Conservation (phyloP, 2,329 filamentous ascomycete species). For the Talaromyces verruculosus region DNA sequence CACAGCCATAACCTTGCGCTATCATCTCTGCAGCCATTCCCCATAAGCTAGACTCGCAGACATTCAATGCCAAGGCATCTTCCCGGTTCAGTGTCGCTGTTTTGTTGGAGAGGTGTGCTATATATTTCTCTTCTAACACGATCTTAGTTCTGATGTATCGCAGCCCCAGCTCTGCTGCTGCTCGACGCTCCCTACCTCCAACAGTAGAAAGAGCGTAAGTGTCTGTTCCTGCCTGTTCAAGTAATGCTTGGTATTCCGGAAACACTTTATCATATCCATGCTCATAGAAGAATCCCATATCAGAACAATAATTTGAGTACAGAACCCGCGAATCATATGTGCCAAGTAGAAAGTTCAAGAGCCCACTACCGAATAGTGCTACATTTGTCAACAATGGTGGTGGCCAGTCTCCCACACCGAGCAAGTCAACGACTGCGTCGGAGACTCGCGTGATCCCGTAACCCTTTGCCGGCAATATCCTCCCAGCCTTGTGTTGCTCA, state of each 20-base stretch:
- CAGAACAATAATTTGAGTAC: not conserved
- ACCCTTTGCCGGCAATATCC: slow-evolving; percentile 24
- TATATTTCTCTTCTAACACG: not conserved
- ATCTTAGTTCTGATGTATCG: not conserved
- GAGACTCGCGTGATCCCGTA: slow-evolving; percentile 22
- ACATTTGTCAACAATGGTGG: not conserved
- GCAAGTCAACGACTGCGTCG: slow-evolving; percentile 17
- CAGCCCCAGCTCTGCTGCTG: not conserved
- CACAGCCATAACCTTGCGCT: not conserved
- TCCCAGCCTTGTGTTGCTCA: slow-evolving; percentile 21
- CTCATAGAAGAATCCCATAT: not conserved
- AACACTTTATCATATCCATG: not conserved
- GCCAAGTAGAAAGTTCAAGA: not conserved
- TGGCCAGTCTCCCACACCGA: slow-evolving; percentile 3
- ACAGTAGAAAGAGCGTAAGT: not conserved
- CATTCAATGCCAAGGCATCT: not conserved
- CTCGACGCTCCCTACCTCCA: not conserved
- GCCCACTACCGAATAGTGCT: not conserved
- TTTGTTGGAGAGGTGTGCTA: not conserved
- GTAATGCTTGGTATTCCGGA: not conserved
- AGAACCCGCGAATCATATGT: not conserved
- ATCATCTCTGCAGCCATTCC: not conserved
- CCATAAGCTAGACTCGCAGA: not conserved
- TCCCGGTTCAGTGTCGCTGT: not conserved
- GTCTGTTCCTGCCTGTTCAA: not conserved